Evolutionary conservation across 768 basidiomycete genomes (phyloP), one percentile per base, ranked within the genome.

Genomic region (Flagelloscypha sp.): DNA sequence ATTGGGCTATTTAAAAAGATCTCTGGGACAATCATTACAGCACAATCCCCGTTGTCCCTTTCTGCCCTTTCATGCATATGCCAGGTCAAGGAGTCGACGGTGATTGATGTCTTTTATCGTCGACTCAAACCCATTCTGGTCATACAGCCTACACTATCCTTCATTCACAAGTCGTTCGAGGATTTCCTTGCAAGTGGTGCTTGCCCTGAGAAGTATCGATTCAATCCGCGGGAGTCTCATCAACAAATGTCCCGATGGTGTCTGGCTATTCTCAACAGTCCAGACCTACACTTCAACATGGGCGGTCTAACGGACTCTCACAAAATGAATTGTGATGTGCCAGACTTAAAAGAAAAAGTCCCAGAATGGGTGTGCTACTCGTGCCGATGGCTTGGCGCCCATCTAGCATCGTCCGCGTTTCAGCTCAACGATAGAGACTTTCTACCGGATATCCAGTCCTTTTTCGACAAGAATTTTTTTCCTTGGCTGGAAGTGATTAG

Each of bases 401-500:
- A n/a, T n/a, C n/a, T n/a, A n/a, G n/a, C n/a, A n/a, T n/a, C n/a
- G n/a, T n/a, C n/a, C n/a, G n/a, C n/a, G n/a, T n/a, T n/a, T n/a
- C n/a, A n/a, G n/a, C n/a, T n/a, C n/a, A n/a, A n/a, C n/a, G n/a
- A n/a, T n/a, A n/a, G n/a, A n/a, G n/a, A n/a, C n/a, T n/a, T n/a
- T n/a, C n/a, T n/a, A n/a, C n/a, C n/a, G n/a, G n/a, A n/a, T n/a
- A 17, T 59, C 19, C 37, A 46, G 33, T 24, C 32, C 3, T 37
- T 59, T 20, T 31, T 61, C 18, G 18, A 50, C 13, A 36, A 46
- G 7, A 40, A 43, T 24, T 30, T 59, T 7, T 37, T 59, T 7
- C 56, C 41, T 30, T 59, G 59, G 59, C 30, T 62, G 19, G 60
- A 62, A 35, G 55, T 52, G 2, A 35, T 62, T 23, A 56, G 52